Evolutionary conservation across 2,329 filamentous ascomycete genomes (phyloP).

Genomic region (Aspergillus sojae): DNA sequence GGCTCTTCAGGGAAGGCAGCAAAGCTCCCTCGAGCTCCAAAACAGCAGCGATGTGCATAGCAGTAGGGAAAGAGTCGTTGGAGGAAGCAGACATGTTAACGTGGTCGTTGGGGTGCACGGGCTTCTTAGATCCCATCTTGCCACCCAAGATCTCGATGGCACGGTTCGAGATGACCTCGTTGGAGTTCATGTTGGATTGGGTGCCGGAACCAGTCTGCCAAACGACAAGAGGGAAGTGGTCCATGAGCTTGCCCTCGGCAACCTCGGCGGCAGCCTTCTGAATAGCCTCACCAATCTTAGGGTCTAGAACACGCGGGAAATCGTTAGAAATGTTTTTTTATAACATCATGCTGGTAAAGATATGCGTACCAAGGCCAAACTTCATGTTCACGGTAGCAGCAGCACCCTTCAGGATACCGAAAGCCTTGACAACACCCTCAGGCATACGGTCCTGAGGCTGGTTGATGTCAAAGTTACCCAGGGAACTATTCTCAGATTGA

Average conservation of each 20-base stretch:
- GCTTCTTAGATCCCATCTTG: constrained; percentile 93
- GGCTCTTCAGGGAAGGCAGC: constrained; percentile 77
- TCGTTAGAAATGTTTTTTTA: constrained; percentile 2
- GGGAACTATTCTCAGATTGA: constrained; percentile 56
- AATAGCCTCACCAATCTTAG: constrained; percentile 87
- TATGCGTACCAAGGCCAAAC: constrained; percentile 71
- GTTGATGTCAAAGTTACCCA: constrained; percentile 99
- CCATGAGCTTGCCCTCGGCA: constrained; percentile 86
- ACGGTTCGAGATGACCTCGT: constrained; percentile 99
- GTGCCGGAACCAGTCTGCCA: constrained; percentile 99
- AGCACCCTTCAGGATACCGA: constrained; percentile 96
- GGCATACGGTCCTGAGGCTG: constrained; percentile 99
- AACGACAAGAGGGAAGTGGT: constrained; percentile 97
- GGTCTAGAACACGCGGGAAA: constrained; percentile 62
- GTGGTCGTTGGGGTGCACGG: constrained; percentile 98
- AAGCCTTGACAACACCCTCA: constrained; percentile 84
- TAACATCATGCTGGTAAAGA: not conserved
- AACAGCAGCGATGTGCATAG: constrained; percentile 99
- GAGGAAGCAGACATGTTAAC: constrained; percentile 99
- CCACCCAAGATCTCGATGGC: constrained; percentile 97
- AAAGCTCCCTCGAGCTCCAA: constrained; percentile 87
- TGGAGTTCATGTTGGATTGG: constrained; percentile 99
- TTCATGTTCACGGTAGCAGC: constrained; percentile 95
- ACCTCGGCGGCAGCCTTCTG: constrained; percentile 94
- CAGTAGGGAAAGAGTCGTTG: constrained; percentile 98